Base-by-base conservation (phyloP, 345 rosid genomes). In the Murraya koenigii region DNA sequence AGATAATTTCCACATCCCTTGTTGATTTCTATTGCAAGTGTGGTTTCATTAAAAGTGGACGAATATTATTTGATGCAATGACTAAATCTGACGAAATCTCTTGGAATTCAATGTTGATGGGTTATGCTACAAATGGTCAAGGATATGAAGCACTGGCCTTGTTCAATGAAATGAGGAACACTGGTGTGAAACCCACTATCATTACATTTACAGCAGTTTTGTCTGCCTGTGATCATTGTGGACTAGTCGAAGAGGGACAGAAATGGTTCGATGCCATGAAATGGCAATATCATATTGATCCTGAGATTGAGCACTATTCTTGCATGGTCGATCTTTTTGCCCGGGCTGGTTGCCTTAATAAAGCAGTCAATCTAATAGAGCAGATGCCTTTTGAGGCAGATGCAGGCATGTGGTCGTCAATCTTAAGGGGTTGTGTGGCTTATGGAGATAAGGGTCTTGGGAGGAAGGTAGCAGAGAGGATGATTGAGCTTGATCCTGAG, bases 51-150 rank as follows among this genome's bases (percentile, higher is more conserved):
- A 86, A 86, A 6, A 75, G 26, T 28, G 94, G 90, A 25, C 83
- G 88, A 77, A 93, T 86, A 74, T 61, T 91, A 49, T 94, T 93
- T 75, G 88, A 91, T 61, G 55, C 88, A 30, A 86, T 86, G 87
- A 79, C 72, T 2, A 89, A 86, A 73, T 75, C 90, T 7, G 98
- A 94, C 68, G 86, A 82, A 76, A 78, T 90, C 60, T 81, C 97
- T 32, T 94, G 98, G 97, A 94, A 90, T 80, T 83, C 97, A 63
- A 91, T 94, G 95, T 78, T 94, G 80, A 87, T 87, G 86, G 97
- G 98, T 44, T 94, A 91, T 82, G 97, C 98, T 75, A 86, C 89
- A 5, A 93, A 94, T 73, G 98, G 98, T 64, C 72, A 82, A 72
- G 98, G 97, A 72, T 66, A 75, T 14, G 86, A 90, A 84, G 91